Evolutionary conservation across 192 early-diverging fungal genomes (phyloP), one percentile per base, ranked within the genome.

Genomic region (Gigaspora rosea): DNA sequence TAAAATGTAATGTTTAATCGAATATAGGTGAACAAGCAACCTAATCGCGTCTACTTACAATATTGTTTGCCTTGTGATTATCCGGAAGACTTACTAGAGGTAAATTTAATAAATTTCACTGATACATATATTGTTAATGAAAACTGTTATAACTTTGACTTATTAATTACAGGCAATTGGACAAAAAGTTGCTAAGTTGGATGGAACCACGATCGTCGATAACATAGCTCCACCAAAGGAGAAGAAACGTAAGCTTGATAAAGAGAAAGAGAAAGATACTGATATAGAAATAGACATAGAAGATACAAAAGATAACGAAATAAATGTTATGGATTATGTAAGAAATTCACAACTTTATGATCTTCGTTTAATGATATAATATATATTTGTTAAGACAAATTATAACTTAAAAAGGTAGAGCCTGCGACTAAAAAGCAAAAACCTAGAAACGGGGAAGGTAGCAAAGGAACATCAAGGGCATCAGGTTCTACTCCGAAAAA

Each of bases 1-100:
- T 56, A 56, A 5, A 56, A 56, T 15, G 12, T 4, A 52, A 18
- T 15, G 18, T 10, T 56, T 56, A 18, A 18, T 56, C 52, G 52
- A 56, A 12, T 15, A 15, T 56, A 56, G 52, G 18, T 56, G 52
- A 73, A 56, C 11, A 49, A 32, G 35, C 22, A 73, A 73, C 50
- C 64, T n/a, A 41, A 41, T 36, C 48, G 65, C 16, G 64, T 33
- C 13, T 76, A 76, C 20, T 51, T 76, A 51, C 63, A 76, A 52
- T 56, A 67, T n/a, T 50, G 75, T 3, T 41, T 76, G 27, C 75
- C 75, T 20, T 33, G 63, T 9, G 75, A 76, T 22, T 76, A 67
- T 41, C 51, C 50, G 9, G 50, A 52, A 22, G 75, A 76, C 22
- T 62, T 73, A 47, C 46, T 73, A 20, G 72, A 73, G 22, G 57